These are phyloP conservation scores for Bidens hawaiensis DNA, from an alignment of 140 eudicot species.

Conservation along the genomic window DNA sequence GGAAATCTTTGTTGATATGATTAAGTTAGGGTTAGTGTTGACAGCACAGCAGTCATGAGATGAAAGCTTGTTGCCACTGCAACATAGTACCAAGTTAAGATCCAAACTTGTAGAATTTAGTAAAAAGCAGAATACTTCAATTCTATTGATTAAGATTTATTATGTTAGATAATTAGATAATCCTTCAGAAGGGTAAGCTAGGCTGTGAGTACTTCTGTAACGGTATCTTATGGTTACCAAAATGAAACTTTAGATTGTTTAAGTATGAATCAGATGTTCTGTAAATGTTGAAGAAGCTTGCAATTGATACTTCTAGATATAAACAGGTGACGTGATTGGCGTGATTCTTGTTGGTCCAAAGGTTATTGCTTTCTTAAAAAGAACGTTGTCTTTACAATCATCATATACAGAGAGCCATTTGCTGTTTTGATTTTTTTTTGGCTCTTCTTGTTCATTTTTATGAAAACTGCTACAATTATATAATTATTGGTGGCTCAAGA, in stretches of 20 bases:
- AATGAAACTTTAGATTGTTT: too few species aligned
- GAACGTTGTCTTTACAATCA: neutral
- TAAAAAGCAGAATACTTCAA: neutral
- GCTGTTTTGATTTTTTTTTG: neutral
- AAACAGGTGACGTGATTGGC: too few species aligned
- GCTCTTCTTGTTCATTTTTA: neutral
- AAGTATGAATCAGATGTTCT: too few species aligned
- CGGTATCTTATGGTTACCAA: too few species aligned
- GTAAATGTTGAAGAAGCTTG: too few species aligned
- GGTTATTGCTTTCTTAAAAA: neutral
- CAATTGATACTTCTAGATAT: neutral
- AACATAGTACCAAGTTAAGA: neutral
- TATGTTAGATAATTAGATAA: neutral
- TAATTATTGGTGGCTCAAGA: neutral
- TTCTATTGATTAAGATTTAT: neutral
- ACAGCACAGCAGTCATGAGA: neutral
- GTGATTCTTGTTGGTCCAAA: slow-evolving; percentile 9
- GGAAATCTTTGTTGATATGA: slow-evolving; percentile 5
- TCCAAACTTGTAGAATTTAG: neutral
- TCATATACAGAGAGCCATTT: neutral
- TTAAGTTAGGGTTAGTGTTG: slow-evolving; percentile 11
- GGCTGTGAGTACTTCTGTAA: too few species aligned
- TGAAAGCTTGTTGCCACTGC: slow-evolving; percentile 8
- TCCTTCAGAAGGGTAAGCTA: neutral
- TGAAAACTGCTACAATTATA: neutral